A percentile compares a stretch with the other conserved stretches of the same genome.
Conservation (phyloP, 352 stramenopile species). For the Phytopythium helicoides region DNA sequence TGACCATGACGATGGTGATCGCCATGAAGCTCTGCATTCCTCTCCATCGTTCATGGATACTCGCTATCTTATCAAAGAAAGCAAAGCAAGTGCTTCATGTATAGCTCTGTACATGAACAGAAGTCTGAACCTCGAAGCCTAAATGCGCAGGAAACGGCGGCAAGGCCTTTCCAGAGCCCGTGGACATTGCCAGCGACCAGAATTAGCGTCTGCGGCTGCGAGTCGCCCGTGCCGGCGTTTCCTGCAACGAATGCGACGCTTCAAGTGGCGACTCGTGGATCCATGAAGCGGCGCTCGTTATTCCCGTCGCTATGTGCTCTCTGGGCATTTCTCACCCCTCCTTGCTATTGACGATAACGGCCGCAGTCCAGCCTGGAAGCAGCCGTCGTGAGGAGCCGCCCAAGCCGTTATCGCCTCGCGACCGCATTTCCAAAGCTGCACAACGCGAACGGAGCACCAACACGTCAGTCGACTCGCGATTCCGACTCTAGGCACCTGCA, state of each 20-base stretch:
- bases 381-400: neutral
- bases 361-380: too few species aligned
- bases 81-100: too few species aligned
- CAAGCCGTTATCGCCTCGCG: slow-evolving; percentile 3
- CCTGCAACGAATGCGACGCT: slow-evolving; percentile 6
- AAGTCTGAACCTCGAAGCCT: too few species aligned
- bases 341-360: too few species aligned
- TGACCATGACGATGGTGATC: too few species aligned
- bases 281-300: slow-evolving; percentile 8
- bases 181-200: neutral
- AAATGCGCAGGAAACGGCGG: neutral
- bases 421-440: slow-evolving; percentile 1
- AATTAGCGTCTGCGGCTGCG: neutral
- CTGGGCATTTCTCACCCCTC: neutral
- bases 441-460: slow-evolving; percentile 5
- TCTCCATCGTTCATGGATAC: too few species aligned
- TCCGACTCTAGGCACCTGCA: too few species aligned
- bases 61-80: too few species aligned
- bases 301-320: too few species aligned
- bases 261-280: neutral
- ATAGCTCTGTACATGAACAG: too few species aligned
- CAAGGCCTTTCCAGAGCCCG: neutral
- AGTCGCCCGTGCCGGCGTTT: neutral
- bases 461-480: neutral
- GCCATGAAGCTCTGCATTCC: too few species aligned